Conservation (phyloP, 2,329 filamentous ascomycete species). For the Furcasterigmium furcatum region DNA sequence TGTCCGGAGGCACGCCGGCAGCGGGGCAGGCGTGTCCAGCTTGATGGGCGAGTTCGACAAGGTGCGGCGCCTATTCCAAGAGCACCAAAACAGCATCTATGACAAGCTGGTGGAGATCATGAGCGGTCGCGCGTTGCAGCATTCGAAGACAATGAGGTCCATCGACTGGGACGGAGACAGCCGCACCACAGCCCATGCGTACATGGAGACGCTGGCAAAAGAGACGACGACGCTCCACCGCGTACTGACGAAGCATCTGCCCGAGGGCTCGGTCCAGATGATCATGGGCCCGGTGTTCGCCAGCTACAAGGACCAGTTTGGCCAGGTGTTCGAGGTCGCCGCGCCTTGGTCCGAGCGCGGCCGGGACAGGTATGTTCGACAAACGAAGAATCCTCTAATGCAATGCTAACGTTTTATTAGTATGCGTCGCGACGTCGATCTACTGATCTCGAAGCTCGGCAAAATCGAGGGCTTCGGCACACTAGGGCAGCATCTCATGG, state of each 20-base stretch:
- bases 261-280: conserved; percentile 70
- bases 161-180: conserved; percentile 67
- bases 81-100: conserved; percentile 87
- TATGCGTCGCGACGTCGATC: conserved; percentile 73
- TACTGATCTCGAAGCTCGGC: conserved; percentile 66
- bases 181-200: conserved; percentile 50
- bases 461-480: conserved; percentile 79
- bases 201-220: conserved; percentile 84
- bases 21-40: conserved; percentile 46
- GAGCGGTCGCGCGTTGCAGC: conserved; percentile 70
- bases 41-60: conserved; percentile 87
- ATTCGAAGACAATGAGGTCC: conserved; percentile 71
- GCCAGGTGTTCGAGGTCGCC: conserved; percentile 64
- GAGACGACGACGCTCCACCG: conserved; percentile 84
- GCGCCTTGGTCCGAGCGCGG: conserved; percentile 64
- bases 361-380: conserved; percentile 61
- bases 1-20: conserved; percentile 69
- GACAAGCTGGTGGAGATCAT: conserved; percentile 94
- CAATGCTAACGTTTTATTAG: conserved; percentile 34
- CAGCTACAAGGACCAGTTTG: conserved; percentile 78
- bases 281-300: conserved; percentile 86
- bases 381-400: not conserved
- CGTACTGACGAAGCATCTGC: conserved; percentile 77
- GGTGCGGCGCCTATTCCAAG: conserved; percentile 76
- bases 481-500: conserved; percentile 65